These are phyloP conservation scores for Tolypocladium guangdongense DNA, from an alignment of 2,329 filamentous ascomycete genomes.

Conservation along the genomic window DNA sequence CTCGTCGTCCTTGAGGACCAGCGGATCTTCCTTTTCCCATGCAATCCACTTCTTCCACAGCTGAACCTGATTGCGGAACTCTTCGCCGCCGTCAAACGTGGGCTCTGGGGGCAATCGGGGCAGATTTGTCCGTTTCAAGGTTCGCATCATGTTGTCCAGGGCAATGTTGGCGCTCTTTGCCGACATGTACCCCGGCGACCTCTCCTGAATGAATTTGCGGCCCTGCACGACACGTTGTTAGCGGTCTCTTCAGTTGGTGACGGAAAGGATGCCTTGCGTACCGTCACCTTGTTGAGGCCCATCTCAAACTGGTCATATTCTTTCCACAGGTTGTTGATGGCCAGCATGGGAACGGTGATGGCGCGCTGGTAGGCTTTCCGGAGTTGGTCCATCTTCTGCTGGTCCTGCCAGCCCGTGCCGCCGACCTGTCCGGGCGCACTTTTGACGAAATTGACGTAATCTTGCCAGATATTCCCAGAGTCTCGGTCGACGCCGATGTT, in stretches of 20 bases:
- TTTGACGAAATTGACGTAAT: slow-evolving; percentile 91
- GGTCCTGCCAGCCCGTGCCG: slow-evolving; percentile 85
- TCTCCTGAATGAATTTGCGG: slow-evolving; percentile 88
- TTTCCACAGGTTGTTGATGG: slow-evolving; percentile 81
- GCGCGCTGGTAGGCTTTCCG: slow-evolving; percentile 89
- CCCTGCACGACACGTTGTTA: slow-evolving; percentile 42
- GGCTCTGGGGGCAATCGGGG: slow-evolving; percentile 72
- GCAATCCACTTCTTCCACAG: slow-evolving; percentile 90
- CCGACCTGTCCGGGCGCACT: slow-evolving; percentile 77
- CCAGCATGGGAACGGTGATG: slow-evolving; percentile 74
- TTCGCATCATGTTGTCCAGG: slow-evolving; percentile 76
- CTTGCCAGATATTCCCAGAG: slow-evolving; percentile 80
- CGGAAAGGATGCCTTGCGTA: slow-evolving; percentile 29
- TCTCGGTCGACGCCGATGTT: slow-evolving; percentile 88
- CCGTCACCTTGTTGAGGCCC: slow-evolving; percentile 82
- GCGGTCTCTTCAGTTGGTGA: slow-evolving; percentile 5
- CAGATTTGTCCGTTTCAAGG: slow-evolving; percentile 64
- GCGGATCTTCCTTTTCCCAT: slow-evolving; percentile 89
- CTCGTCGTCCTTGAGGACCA: slow-evolving; percentile 79
- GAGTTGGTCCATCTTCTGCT: slow-evolving; percentile 93
- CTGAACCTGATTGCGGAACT: slow-evolving; percentile 74
- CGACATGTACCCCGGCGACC: slow-evolving; percentile 90
- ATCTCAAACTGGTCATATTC: slow-evolving; percentile 97
- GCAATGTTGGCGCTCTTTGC: slow-evolving; percentile 84
- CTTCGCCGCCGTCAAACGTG: slow-evolving; percentile 77